Evolutionary conservation across 192 early-diverging fungal genomes (phyloP), one percentile per base, ranked within the genome.

Genomic region (Coemansia sp.): DNA sequence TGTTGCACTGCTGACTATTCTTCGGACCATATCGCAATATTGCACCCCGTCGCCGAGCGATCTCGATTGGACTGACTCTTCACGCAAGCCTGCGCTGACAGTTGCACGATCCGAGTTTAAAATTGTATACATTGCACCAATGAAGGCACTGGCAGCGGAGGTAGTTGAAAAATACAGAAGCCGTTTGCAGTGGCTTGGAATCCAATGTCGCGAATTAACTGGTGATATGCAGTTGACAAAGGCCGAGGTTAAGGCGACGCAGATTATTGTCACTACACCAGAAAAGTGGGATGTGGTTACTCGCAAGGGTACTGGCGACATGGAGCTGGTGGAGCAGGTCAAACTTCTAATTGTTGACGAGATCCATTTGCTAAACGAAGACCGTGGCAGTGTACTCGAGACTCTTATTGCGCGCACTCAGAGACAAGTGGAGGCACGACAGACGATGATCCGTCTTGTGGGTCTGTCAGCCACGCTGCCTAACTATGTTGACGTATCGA

Each of bases 271-370:
- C 25, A 98, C 96, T 6, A 99, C 97, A 0, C 97, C 97, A 0
- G 97, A 99, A 73, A 99, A 98, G 58, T 99, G 97, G 97, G 97
- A 99, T 82, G 97, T 98, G 10, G 94, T 99, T 9, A 99, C 97
- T 21, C 87, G 97, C 61, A 99, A 99, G 73, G 85, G 88, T 38
- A 91, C 88, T 18, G 96, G 97, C 22, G 97, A 99, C 83, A 90
- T 88, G 12, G 95, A 98, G 63, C 84, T 99, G 9, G 87, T 82
- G 16, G 83, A 93, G 67, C 94, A 94, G 82, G 95, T 98, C 9
- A 85, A 87, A 28, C 82, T 99, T 53, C 81, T 99, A 44, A 97
- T 99, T 58, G 90, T 97, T 62, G 97, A 99, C 79, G 97, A 99
- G 80, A 94, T 99, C 21, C 97, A 99, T 71, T 69, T 99, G 73